Conservation (phyloP, 176 grass and related monocot species). For the Typha latifolia region DNA sequence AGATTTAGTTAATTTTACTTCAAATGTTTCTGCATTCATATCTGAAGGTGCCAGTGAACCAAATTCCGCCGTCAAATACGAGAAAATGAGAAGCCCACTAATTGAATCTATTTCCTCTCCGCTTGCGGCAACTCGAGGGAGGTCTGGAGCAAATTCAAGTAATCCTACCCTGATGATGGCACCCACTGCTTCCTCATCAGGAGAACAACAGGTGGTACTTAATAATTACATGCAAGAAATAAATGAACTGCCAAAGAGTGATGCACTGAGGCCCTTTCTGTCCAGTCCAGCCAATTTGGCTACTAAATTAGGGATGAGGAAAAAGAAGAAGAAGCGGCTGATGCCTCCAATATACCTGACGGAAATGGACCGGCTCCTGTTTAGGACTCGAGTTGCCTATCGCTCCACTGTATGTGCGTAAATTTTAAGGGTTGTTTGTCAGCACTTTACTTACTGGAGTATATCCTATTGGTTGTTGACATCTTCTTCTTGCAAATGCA, state of each 20-base stretch:
- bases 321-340: background rate
- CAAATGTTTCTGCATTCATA: no score
- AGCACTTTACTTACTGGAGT: background rate
- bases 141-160: no score
- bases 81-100: background rate
- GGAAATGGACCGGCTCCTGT: slow-evolving; percentile 5
- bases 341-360: slow-evolving; percentile 10
- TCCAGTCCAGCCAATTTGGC: background rate
- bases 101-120: no score
- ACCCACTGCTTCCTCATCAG: no score
- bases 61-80: background rate
- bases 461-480: background rate
- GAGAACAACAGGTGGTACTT: no score
- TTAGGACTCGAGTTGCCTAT: slow-evolving; percentile 6
- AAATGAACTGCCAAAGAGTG: no score
- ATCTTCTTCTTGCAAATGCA: background rate
- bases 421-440: background rate
- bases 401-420: background rate
- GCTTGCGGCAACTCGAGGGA: no score
- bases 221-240: no score
- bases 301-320: background rate
- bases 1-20: no score
- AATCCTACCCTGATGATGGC: background rate
- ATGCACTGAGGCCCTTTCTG: no score
- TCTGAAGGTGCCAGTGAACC: background rate